Conservation (phyloP, 2,329 filamentous ascomycete species). For the Colletotrichum destructivum region DNA sequence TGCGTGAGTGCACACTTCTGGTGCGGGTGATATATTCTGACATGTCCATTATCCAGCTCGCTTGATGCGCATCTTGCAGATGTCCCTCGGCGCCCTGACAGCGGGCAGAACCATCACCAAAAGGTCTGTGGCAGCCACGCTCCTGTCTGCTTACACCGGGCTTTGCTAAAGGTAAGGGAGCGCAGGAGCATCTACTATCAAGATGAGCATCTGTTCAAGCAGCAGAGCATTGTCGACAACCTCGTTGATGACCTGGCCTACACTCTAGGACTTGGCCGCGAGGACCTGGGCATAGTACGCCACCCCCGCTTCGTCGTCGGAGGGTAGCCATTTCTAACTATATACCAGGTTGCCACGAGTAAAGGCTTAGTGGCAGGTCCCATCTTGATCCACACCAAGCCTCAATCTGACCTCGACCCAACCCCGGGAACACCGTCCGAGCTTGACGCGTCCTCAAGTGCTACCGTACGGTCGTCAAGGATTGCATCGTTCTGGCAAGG, state of each 20-base stretch:
- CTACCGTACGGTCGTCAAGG: constrained; percentile 48
- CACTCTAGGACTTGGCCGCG: constrained; percentile 76
- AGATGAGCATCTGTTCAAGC: constrained; percentile 79
- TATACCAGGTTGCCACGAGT: constrained; percentile 75
- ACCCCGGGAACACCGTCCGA: constrained; percentile 37
- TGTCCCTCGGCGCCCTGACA: constrained; percentile 72
- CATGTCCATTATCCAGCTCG: constrained; percentile 58
- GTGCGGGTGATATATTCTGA: background rate
- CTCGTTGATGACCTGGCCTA: constrained; percentile 82
- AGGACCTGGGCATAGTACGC: constrained; percentile 79
- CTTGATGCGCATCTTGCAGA: constrained; percentile 70
- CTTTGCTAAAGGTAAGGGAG: constrained; percentile 2
- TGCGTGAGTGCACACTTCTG: constrained; percentile 48
- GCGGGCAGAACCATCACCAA: constrained; percentile 72
- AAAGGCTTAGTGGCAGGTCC: constrained; percentile 80
- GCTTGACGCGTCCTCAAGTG: constrained; percentile 48
- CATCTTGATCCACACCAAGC: constrained; percentile 56
- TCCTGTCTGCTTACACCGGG: background rate
- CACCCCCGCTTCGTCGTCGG: background rate
- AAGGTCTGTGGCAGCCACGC: constrained; percentile 59
- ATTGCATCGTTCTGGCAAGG: background rate
- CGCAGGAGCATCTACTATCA: constrained; percentile 85
- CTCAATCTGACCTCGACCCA: constrained; percentile 42
- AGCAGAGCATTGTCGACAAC: constrained; percentile 77
- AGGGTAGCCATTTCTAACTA: background rate